These are phyloP conservation scores for Chaetomium sp. DNA, from an alignment of 2,329 filamentous ascomycete genomes.

Conservation along the genomic window DNA sequence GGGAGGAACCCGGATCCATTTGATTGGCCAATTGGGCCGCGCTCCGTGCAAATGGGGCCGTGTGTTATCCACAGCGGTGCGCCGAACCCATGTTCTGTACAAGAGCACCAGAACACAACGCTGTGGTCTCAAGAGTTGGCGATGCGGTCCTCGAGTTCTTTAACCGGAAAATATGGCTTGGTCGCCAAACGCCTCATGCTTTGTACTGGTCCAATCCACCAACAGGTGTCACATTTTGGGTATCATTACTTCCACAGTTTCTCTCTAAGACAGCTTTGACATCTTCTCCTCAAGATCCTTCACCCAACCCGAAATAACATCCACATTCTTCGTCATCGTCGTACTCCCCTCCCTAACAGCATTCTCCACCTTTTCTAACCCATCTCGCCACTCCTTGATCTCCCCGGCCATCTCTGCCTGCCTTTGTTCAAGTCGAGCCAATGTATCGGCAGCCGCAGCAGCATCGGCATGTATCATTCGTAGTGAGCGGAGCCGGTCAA, in stretches of 20 bases:
- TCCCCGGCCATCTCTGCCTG: conserved; percentile 80
- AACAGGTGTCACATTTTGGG: neutral
- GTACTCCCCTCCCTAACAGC: conserved; percentile 64
- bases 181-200: no score
- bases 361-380: conserved; percentile 69
- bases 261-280: conserved; percentile 42
- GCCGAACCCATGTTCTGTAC: no score
- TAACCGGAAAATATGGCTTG: neutral
- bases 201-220: neutral
- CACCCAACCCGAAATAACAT: conserved; percentile 83
- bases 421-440: conserved; percentile 69
- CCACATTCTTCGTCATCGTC: conserved; percentile 71
- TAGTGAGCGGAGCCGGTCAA: conserved; percentile 80
- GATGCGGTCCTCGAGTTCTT: neutral
- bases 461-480: conserved; percentile 82
- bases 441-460: conserved; percentile 68
- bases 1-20: neutral
- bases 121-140: no score
- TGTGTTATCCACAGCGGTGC: neutral
- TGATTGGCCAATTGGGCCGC: conserved; percentile 8
- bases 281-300: conserved; percentile 77
- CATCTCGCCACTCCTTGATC: conserved; percentile 78
- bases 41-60: neutral
- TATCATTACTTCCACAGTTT: conserved; percentile 4
- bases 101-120: no score